Percentiles rank a stretch among this genome's conserved stretches.
These are phyloP conservation scores for Acanthamoeba comandoni DNA, from an alignment of 208 protist genomes.

Conservation along the genomic window DNA sequence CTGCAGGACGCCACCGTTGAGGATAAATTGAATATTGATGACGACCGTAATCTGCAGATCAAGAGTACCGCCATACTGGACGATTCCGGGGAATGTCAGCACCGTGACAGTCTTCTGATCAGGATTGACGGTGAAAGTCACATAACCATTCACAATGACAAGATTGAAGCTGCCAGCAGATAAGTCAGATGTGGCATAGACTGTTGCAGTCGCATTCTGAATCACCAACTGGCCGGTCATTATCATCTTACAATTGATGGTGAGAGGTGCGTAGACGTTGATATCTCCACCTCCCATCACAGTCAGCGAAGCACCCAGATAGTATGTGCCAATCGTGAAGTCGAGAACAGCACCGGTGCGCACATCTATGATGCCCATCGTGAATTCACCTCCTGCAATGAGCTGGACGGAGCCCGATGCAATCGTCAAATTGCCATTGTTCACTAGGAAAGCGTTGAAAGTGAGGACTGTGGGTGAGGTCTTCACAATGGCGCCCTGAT, in stretches of 20 bases:
- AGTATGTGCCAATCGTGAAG: conserved; percentile 58
- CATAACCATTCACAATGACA: conserved; percentile 25
- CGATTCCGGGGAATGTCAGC: conserved; percentile 25
- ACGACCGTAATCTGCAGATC: conserved; percentile 57
- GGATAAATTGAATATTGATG: conserved; percentile 25
- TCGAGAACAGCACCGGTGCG: conserved; percentile 32
- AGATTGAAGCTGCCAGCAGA: conserved; percentile 39
- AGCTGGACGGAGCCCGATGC: conserved; percentile 20
- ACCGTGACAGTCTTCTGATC: background rate
- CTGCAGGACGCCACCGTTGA: conserved; percentile 63
- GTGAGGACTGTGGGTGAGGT: conserved; percentile 31
- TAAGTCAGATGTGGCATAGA: conserved; percentile 43
- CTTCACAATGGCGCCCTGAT: conserved; percentile 55
- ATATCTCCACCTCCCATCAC: conserved; percentile 32
- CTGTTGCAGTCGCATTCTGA: conserved; percentile 15
- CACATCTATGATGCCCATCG: conserved; percentile 26
- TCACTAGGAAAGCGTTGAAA: background rate
- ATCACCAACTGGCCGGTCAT: conserved; percentile 57
- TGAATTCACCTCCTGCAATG: conserved; percentile 46
- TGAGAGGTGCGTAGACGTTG: conserved; percentile 44
- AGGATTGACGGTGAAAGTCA: conserved; percentile 22
- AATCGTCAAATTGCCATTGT: conserved; percentile 58
- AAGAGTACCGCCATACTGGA: conserved; percentile 44
- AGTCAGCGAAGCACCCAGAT: background rate
- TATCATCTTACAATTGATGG: conserved; percentile 31